phyloP scores from a whole-genome alignment of 768 basidiomycete species.

The Pleurotus pulmonarius region DNA sequence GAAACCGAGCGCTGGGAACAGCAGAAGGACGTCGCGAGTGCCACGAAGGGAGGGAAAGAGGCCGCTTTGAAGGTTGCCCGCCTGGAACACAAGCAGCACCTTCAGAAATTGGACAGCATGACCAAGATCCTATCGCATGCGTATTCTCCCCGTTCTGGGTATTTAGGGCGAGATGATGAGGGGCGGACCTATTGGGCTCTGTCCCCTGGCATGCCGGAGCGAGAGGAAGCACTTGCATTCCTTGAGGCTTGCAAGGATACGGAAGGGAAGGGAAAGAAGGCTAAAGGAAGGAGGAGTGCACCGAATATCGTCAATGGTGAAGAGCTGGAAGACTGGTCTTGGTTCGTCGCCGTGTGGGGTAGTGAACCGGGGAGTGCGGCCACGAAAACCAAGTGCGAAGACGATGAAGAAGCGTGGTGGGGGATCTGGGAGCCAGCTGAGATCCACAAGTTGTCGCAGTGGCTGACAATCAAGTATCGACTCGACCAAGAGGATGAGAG shows the following conservation, averaged over 20 bases:
- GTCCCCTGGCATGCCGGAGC: constrained; percentile 55
- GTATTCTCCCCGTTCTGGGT: constrained; percentile 42
- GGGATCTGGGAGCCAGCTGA: constrained; percentile 65
- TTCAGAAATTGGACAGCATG: constrained; percentile 51
- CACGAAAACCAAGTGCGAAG: constrained; percentile 21
- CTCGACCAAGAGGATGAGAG: constrained; percentile 29
- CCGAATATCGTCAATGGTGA: constrained; percentile 47
- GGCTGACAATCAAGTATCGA: constrained; percentile 52
- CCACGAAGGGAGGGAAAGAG: constrained; percentile 16
- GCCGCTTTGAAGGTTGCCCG: constrained; percentile 3
- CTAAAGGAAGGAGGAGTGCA: constrained; percentile 35
- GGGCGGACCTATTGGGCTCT: constrained; percentile 68
- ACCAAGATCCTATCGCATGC: constrained; percentile 43
- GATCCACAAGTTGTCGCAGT: constrained; percentile 60
- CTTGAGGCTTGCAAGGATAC: constrained; percentile 20
- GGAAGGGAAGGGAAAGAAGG: constrained; percentile 30
- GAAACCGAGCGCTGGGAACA: constrained; percentile 61
- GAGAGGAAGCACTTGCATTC: constrained; percentile 45
- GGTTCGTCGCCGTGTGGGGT: constrained; percentile 78
- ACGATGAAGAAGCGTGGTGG: constrained; percentile 67
- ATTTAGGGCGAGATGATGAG: constrained; percentile 66
- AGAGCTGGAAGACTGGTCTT: constrained; percentile 60
- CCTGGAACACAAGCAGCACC: constrained; percentile 29
- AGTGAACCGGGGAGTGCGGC: constrained; percentile 35
- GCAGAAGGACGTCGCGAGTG: constrained; percentile 29